Evolutionary conservation across 2,329 filamentous ascomycete species (phyloP).

Genomic region (Ophiostoma sp.): DNA sequence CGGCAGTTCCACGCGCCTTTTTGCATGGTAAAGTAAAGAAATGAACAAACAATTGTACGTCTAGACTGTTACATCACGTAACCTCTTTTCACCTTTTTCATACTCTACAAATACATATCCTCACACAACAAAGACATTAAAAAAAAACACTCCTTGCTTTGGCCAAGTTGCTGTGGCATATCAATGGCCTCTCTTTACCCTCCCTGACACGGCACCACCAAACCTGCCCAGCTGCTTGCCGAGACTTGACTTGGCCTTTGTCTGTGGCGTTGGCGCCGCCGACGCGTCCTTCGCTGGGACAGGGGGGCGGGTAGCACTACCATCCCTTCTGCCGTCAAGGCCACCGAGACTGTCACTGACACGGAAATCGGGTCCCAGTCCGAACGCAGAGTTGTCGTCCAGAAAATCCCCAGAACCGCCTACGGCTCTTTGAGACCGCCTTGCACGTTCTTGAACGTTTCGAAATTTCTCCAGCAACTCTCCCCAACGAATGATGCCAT

Average conservation of each 20-base stretch:
- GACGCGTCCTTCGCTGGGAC: slow-evolving; percentile 42
- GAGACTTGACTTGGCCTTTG: slow-evolving; percentile 58
- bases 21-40: neutral
- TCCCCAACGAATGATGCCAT: slow-evolving; percentile 80
- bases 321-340: slow-evolving; percentile 40
- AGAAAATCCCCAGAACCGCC: slow-evolving; percentile 39
- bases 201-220: slow-evolving; percentile 64
- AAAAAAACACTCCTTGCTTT: neutral
- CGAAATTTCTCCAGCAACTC: slow-evolving; percentile 95
- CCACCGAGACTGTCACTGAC: slow-evolving; percentile 39
- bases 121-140: neutral
- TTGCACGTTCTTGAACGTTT: slow-evolving; percentile 77
- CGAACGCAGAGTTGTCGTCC: slow-evolving; percentile 44
- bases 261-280: slow-evolving; percentile 40
- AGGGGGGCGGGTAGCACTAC: slow-evolving; percentile 36
- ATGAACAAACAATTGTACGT: neutral
- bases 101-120: neutral
- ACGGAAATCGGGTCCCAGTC: slow-evolving; percentile 33
- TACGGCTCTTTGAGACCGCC: slow-evolving; percentile 60
- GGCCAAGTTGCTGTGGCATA: neutral
- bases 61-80: neutral
- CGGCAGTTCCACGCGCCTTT: neutral
- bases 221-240: slow-evolving; percentile 65
- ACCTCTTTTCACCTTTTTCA: neutral
- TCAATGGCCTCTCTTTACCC: slow-evolving; percentile 48